Base-by-base conservation (phyloP, 179 eudicot species). In the Vitellaria paradoxa region DNA sequence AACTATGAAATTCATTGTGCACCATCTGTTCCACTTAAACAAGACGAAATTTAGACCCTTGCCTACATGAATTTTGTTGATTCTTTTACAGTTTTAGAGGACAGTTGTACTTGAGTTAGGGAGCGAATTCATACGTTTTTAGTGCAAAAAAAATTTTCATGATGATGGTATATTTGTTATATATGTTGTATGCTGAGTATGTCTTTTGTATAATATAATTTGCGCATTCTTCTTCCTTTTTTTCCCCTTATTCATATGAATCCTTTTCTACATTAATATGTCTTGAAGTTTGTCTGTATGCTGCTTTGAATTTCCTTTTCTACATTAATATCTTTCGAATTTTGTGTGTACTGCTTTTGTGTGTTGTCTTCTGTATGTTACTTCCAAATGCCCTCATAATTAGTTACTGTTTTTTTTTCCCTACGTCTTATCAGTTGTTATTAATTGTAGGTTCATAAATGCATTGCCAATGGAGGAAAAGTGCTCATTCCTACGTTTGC, bases 401-500 rank as follows among this genome's bases (percentile, higher is more conserved):
- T 2, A 30, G 37, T 2, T 30, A 30, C 50, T 40, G 21, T 61
- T 64, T 17, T 59, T 65, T 37, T 47, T 9, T 80, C 20, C 13
- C 24, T 45, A 30, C 2, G 37, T 30, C 37, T 30, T 30, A 30
- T 30, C 37, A 30, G 42, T 53, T 18, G 8, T 7, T 61, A 57
- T 21, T 68, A 6, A 50, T 65, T 86, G 24, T 78, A 94, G 98
- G 96, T 94, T 77, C 97, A 92, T 81, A 88, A 86, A 72, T 94
- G 98, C 79, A 79, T 94, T 63, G 86, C 87, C 78, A 86, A 78
- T 78, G 94, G 96, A 79, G 98, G 98, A 56, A 94, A 93, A 79
- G 98, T 94, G 73, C 96, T 94, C 17, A 91, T 94, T 79, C 97
- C 98, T 70, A 85, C 96, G 66, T 90, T 88, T 89, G 98, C 98